Percentiles rank a stretch among this genome's conserved stretches.
Evolutionary conservation across 2,329 filamentous ascomycete genomes (phyloP).

Genomic region (Nigrospora oryzae): DNA sequence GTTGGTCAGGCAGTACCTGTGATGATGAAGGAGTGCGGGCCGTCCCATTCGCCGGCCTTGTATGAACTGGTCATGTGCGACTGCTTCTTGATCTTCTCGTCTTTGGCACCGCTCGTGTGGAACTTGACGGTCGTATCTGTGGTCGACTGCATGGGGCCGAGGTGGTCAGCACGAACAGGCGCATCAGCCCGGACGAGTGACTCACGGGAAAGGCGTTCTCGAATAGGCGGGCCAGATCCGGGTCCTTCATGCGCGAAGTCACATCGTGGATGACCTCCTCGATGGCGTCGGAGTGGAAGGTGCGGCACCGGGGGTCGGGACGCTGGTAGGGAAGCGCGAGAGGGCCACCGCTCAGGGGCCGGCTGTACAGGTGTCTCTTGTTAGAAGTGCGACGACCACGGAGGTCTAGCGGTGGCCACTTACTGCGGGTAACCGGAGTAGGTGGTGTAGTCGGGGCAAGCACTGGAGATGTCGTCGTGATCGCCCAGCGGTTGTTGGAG

Average conservation of each 20-base stretch:
- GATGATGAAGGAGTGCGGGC: slow-evolving; percentile 85
- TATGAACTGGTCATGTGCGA: slow-evolving; percentile 8
- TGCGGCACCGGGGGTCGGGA: slow-evolving; percentile 73
- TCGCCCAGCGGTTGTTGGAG: not conserved
- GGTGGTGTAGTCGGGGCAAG: slow-evolving; percentile 1
- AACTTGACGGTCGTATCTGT: slow-evolving; percentile 86
- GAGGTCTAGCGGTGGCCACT: not conserved
- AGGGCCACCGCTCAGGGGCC: slow-evolving; percentile 71
- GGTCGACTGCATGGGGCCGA: slow-evolving; percentile 45
- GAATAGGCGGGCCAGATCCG: slow-evolving; percentile 84
- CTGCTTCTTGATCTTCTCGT: slow-evolving; percentile 19
- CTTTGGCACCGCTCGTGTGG: slow-evolving; percentile 64
- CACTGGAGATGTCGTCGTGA: not conserved
- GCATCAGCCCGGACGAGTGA: not conserved
- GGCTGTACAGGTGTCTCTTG: slow-evolving; percentile 36
- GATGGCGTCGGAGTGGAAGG: slow-evolving; percentile 78
- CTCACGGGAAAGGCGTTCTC: slow-evolving; percentile 77
- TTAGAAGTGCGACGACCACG: not conserved
- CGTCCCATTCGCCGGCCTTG: slow-evolving; percentile 64
- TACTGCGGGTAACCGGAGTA: slow-evolving; percentile 1
- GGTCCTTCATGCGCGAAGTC: slow-evolving; percentile 69
- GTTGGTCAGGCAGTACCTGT: slow-evolving; percentile 43
- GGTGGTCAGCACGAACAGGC: slow-evolving; percentile 5
- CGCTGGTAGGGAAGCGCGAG: slow-evolving; percentile 79
- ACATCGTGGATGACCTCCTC: slow-evolving; percentile 83